Evolutionary conservation across 768 basidiomycete species (phyloP), one percentile per base, ranked within the genome.

Genomic region (Leccinum arenicola): DNA sequence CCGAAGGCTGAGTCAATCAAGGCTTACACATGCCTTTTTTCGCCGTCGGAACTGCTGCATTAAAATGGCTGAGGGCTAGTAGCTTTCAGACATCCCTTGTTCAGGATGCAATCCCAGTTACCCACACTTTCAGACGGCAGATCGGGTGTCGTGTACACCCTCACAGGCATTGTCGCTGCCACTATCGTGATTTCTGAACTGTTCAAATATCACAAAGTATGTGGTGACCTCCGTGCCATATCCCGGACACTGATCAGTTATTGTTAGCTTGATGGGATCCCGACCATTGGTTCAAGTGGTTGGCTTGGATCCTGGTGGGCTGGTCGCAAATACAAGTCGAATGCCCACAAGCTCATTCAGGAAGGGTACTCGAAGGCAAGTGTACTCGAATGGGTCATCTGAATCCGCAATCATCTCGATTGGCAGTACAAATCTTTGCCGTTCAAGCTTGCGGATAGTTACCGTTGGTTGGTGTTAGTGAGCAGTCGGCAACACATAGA

Each of bases 401-500:
- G 17, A n/a, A n/a, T 40, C n/a, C 17, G 17, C 9, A n/a, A 40
- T 40, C 8, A 40, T n/a, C n/a, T 40, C 17, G 5, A 12, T 60
- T 52, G 6, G 19, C 25, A 76, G 74, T 67, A 73, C 63, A 71
- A 71, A 40, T 59, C 56, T 10, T 54, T 54, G 6, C 57, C 69
- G 7, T 77, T 75, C 64, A 75, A 73, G 57, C 64, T 75, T 38
- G 61, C 73, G 0, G 61, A 62, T 17, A 27, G 71, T 15, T 40
- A 59, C 12, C 66, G 68, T 47, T 83, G 82, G 81, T 59, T 73
- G 0, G 74, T 82, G 27, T 56, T 83, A 15, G 59, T 77, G 1
- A 68, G 66, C 21, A 69, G 71, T 11, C 65, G 61, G 1, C 59
- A 66, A 25, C 59, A 73, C 12, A 64, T 80, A 43, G 75, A 80